Conservation (phyloP, 331 rosid species). For the Acacia pycnantha region DNA sequence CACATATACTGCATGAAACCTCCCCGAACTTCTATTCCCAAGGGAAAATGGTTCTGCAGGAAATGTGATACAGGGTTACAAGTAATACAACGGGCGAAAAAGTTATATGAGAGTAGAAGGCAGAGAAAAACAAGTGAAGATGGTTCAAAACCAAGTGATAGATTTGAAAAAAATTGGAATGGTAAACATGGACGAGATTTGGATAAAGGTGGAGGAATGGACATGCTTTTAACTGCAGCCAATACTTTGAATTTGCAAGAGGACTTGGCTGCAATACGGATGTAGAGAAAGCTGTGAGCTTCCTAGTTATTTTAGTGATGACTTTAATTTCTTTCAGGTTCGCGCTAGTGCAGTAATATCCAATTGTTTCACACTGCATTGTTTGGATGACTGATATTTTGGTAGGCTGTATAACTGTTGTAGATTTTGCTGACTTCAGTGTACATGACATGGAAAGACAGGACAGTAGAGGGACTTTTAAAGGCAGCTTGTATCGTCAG, state of each 20-base stretch:
- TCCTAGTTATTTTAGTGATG: background rate
- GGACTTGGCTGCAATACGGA: slow-evolving; percentile 39
- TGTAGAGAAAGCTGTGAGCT: slow-evolving; percentile 16
- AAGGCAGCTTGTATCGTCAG: slow-evolving; percentile 29
- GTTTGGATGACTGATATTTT: slow-evolving; percentile 41
- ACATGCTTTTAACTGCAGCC: slow-evolving; percentile 75
- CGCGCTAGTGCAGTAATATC: slow-evolving; percentile 25
- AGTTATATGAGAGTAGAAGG: slow-evolving; percentile 44
- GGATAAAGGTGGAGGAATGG: slow-evolving; percentile 77
- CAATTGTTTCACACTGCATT: slow-evolving; percentile 34
- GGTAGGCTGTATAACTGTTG: slow-evolving; percentile 53
- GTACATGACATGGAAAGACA: slow-evolving; percentile 37
- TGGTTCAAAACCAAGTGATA: slow-evolving; percentile 34
- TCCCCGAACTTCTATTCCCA: slow-evolving; percentile 58
- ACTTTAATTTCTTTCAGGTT: slow-evolving; percentile 22
- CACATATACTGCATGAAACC: slow-evolving; percentile 88
- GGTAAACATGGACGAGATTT: slow-evolving; percentile 42
- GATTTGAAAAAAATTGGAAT: slow-evolving; percentile 42
- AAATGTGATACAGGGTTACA: slow-evolving; percentile 63
- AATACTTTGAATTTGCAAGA: slow-evolving; percentile 40
- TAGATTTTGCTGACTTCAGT: slow-evolving; percentile 53
- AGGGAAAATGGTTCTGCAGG: slow-evolving; percentile 83
- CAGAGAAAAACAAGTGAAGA: slow-evolving; percentile 35
- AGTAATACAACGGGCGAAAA: slow-evolving; percentile 56
- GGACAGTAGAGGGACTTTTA: slow-evolving; percentile 49